A percentile compares a stretch with the other conserved stretches of the same genome.
These are phyloP conservation scores for Gamarada debralockiae DNA, from an alignment of 495 filamentous ascomycete species.

Conservation along the genomic window DNA sequence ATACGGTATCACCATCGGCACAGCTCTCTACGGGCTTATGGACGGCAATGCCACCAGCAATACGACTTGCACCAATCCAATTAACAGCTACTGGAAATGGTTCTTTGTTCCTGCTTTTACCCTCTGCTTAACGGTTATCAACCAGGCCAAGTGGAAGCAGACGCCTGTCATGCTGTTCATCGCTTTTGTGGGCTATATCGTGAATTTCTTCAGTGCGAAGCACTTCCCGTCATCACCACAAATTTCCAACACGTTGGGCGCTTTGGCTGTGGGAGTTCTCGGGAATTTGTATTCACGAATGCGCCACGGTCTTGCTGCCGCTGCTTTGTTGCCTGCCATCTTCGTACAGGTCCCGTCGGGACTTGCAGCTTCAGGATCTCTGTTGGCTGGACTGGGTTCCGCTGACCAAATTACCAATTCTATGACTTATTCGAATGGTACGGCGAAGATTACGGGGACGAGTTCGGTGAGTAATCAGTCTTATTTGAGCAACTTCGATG, in stretches of 20 bases:
- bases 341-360: constrained; percentile 93
- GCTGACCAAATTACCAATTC: constrained; percentile 72
- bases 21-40: constrained; percentile 81
- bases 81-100: constrained; percentile 61
- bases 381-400: constrained; percentile 79
- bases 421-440: constrained; percentile 20
- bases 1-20: constrained; percentile 95
- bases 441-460: constrained; percentile 14
- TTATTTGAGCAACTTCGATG: no score
- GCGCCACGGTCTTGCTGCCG: constrained; percentile 81
- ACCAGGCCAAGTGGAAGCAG: constrained; percentile 88
- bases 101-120: constrained; percentile 81
- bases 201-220: constrained; percentile 73
- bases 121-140: constrained; percentile 76
- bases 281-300: constrained; percentile 85
- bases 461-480: constrained; percentile 8
- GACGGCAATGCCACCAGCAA: constrained; percentile 69
- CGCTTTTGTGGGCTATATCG: constrained; percentile 78
- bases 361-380: constrained; percentile 75
- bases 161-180: constrained; percentile 83
- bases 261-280: constrained; percentile 78
- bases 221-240: constrained; percentile 75
- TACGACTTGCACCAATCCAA: constrained; percentile 66
- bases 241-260: constrained; percentile 79
- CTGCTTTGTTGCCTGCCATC: constrained; percentile 86